These are phyloP conservation scores for Aureobasidium zeae DNA, from an alignment of 2,329 filamentous ascomycete genomes.

Conservation along the genomic window DNA sequence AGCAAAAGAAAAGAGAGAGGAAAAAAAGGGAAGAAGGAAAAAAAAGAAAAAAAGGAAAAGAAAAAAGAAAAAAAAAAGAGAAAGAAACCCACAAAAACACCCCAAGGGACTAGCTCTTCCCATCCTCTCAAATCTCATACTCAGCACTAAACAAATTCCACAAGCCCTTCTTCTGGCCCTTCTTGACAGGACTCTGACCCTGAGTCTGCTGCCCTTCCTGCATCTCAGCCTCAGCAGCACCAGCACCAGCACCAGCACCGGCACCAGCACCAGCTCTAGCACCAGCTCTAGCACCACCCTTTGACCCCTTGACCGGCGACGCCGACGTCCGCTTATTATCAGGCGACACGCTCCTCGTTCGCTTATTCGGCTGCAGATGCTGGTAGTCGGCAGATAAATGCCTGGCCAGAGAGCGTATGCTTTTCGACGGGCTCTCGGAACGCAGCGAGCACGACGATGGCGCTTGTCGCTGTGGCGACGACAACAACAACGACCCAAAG, in stretches of 20 bases:
- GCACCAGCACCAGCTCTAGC: not conserved
- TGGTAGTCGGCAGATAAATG: too few species aligned
- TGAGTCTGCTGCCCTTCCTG: not conserved
- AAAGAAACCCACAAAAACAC: not conserved
- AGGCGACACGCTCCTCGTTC: not conserved
- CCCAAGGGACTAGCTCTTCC: not conserved
- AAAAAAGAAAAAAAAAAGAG: not conserved
- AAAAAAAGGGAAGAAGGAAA: not conserved
- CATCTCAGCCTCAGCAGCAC: not conserved
- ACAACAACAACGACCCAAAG: too few species aligned
- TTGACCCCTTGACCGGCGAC: not conserved
- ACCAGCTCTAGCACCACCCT: too few species aligned
- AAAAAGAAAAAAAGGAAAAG: not conserved
- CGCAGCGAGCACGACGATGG: not conserved
- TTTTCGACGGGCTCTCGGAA: slow-evolving; percentile 5
- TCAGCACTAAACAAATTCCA: slow-evolving; percentile 15
- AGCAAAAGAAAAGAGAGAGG: not conserved
- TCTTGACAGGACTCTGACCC: too few species aligned
- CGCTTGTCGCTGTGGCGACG: not conserved
- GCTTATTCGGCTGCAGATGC: slow-evolving; percentile 6
- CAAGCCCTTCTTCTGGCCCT: not conserved
- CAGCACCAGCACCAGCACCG: not conserved
- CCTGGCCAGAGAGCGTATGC: slow-evolving; percentile 14
- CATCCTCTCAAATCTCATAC: slow-evolving; percentile 11
- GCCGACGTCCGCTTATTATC: not conserved